Percentiles rank a stretch among this genome's conserved stretches.
These are phyloP conservation scores for Hypoxylon sp. DNA, from an alignment of 2,329 filamentous ascomycete genomes.

Conservation along the genomic window DNA sequence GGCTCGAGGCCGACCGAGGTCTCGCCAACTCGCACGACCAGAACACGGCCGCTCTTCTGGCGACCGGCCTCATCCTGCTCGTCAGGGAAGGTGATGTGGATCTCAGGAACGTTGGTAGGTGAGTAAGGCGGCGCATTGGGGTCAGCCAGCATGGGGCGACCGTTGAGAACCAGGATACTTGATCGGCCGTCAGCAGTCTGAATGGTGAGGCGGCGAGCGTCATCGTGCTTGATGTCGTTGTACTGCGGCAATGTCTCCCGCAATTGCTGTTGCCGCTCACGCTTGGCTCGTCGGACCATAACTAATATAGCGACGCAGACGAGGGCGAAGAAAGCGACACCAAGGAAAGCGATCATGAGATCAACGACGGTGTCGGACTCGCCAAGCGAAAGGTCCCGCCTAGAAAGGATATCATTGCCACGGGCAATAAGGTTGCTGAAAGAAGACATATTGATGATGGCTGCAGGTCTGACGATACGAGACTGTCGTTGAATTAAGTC, in stretches of 20 bases:
- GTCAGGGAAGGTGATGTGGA: slow-evolving; percentile 97
- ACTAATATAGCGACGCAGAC: slow-evolving; percentile 73
- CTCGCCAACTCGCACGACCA: slow-evolving; percentile 91
- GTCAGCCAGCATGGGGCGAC: slow-evolving; percentile 76
- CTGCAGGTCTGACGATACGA: slow-evolving; percentile 29
- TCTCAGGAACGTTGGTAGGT: slow-evolving; percentile 88
- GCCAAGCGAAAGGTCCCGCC: slow-evolving; percentile 53
- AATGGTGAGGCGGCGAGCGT: slow-evolving; percentile 63
- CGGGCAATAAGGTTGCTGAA: slow-evolving; percentile 52
- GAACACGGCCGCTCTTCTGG: slow-evolving; percentile 83
- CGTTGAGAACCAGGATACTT: slow-evolving; percentile 79
- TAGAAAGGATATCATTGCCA: slow-evolving; percentile 54
- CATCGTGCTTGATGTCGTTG: slow-evolving; percentile 64
- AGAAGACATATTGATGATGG: slow-evolving; percentile 43
- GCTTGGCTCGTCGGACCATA: slow-evolving; percentile 72
- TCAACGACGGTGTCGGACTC: slow-evolving; percentile 72
- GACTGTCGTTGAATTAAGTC: slow-evolving; percentile 29
- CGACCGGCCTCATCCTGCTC: slow-evolving; percentile 89
- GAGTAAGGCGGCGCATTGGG: slow-evolving; percentile 78
- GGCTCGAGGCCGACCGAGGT: slow-evolving; percentile 88
- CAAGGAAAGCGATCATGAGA: slow-evolving; percentile 81
- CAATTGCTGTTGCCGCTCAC: slow-evolving; percentile 56
- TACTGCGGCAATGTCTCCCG: slow-evolving; percentile 75
- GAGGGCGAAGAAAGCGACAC: slow-evolving; percentile 77
- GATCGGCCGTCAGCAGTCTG: slow-evolving; percentile 66